These are phyloP conservation scores for Podospora pseudoanserina DNA, from an alignment of 495 filamentous ascomycete species.

Conservation along the genomic window DNA sequence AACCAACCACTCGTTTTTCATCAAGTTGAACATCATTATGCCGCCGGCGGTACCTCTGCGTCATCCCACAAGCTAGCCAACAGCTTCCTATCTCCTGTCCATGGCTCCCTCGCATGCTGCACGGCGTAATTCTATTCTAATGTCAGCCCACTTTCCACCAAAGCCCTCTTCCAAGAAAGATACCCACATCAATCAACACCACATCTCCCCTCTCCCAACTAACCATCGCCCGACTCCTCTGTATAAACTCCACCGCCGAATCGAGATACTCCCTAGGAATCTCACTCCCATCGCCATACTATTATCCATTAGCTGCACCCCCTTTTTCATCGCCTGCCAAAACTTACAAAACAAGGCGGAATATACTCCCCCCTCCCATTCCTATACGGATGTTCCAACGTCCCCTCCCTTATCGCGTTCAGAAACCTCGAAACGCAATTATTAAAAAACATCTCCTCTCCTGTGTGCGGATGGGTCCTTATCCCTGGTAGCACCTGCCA, in stretches of 20 bases:
- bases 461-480: slow-evolving; percentile 47
- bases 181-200: slow-evolving; percentile 26
- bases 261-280: slow-evolving; percentile 51
- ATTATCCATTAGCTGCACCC: background rate
- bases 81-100: slow-evolving; percentile 24
- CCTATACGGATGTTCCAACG: slow-evolving; percentile 19
- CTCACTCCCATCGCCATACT: slow-evolving; percentile 49
- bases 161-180: background rate
- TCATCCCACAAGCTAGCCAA: slow-evolving; percentile 29
- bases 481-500: slow-evolving; percentile 45
- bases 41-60: background rate
- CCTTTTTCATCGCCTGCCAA: background rate
- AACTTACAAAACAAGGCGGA: slow-evolving; percentile 26
- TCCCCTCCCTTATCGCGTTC: slow-evolving; percentile 31
- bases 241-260: slow-evolving; percentile 42
- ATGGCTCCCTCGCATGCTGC: slow-evolving; percentile 19
- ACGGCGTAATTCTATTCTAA: slow-evolving; percentile 24
- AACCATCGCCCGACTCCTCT: slow-evolving; percentile 20
- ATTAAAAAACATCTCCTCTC: slow-evolving; percentile 52
- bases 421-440: slow-evolving; percentile 47
- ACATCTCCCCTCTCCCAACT: slow-evolving; percentile 29
- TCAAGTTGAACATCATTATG: background rate
- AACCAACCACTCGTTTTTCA: background rate
- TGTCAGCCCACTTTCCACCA: background rate
- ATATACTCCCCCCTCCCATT: slow-evolving; percentile 24